These are phyloP conservation scores for Albizia julibrissin DNA, from an alignment of 306 rosid genomes.

Conservation along the genomic window DNA sequence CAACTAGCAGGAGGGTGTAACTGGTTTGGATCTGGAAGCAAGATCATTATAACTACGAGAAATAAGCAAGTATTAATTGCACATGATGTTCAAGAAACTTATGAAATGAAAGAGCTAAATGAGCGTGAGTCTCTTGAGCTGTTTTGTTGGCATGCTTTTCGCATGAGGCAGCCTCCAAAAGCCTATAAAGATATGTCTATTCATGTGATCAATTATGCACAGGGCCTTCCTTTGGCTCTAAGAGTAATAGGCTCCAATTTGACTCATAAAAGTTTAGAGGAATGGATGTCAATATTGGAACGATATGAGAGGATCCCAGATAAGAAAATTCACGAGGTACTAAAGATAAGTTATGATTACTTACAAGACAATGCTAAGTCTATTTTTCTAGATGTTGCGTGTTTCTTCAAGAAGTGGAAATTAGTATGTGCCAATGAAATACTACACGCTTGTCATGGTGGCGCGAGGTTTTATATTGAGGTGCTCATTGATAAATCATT, in stretches of 20 bases:
- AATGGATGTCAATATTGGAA: background rate
- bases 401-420: background rate
- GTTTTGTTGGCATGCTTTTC: background rate
- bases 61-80: background rate
- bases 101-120: slow-evolving; percentile 19
- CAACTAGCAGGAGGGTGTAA: background rate
- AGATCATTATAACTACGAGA: slow-evolving; percentile 32
- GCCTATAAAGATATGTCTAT: background rate
- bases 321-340: background rate
- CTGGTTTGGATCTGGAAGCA: background rate
- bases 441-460: background rate
- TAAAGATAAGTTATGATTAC: background rate
- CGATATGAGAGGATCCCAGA: background rate
- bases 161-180: background rate
- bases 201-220: background rate
- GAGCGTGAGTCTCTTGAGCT: slow-evolving; percentile 8
- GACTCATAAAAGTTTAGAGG: background rate
- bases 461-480: background rate
- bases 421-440: background rate
- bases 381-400: background rate
- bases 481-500: background rate
- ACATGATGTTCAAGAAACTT: background rate
- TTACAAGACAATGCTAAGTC: background rate
- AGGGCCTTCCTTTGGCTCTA: background rate
- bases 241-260: slow-evolving; percentile 1